These are phyloP conservation scores for Brassica balearica DNA, from an alignment of 441 rosid species.

Conservation along the genomic window DNA sequence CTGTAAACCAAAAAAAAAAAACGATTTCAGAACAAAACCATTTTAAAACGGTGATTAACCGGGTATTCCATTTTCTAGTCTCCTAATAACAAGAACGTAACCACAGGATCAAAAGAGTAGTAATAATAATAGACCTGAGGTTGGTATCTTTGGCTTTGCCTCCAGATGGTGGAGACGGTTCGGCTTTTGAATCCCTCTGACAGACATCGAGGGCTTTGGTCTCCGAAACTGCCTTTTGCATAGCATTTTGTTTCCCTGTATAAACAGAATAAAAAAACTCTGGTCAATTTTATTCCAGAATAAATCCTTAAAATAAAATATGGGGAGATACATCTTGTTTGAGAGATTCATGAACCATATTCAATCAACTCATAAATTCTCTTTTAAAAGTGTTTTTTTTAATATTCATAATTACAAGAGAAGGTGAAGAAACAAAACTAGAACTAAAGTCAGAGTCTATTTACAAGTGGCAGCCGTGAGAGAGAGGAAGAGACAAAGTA, in stretches of 20 bases:
- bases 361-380: neutral
- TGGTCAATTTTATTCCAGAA: conserved; percentile 8
- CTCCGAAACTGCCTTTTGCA: conserved; percentile 17
- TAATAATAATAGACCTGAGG: conserved; percentile 27
- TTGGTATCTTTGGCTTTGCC: conserved; percentile 30
- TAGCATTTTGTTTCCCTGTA: conserved; percentile 33
- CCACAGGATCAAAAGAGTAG: neutral
- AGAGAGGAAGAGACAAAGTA: conserved; percentile 27
- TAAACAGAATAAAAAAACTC: neutral
- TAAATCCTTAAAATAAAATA: neutral
- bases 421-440: neutral
- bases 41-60: neutral
- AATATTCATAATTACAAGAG: neutral
- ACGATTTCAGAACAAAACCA: neutral
- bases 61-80: neutral
- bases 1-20: conserved; percentile 16
- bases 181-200: conserved; percentile 5
- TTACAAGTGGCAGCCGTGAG: neutral
- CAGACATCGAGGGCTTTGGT: neutral
- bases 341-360: neutral
- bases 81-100: neutral
- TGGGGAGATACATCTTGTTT: neutral
- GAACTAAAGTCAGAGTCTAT: neutral
- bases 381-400: neutral
- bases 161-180: conserved; percentile 12